Conservation (phyloP, 441 rosid genomes). For the Adansonia gregorii region DNA sequence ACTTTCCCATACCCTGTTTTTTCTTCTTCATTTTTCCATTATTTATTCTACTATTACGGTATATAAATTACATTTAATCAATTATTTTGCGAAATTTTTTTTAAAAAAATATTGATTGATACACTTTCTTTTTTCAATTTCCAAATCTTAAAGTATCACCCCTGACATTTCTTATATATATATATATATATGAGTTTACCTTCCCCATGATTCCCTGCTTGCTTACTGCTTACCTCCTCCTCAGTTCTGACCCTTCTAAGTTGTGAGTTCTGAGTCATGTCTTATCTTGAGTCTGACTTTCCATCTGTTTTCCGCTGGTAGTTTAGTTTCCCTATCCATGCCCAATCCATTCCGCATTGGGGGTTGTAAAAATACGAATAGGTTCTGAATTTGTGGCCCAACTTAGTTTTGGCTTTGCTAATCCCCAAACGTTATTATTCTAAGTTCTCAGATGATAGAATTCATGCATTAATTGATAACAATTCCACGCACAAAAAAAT, state of each 20-base stretch:
- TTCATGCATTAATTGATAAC: neutral
- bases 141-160: no score
- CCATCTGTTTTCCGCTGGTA: neutral
- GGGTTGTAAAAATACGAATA: no score
- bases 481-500: neutral
- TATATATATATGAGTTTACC: neutral
- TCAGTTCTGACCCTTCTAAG: no score
- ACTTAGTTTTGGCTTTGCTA: neutral
- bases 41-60: no score
- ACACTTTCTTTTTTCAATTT: no score
- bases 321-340: neutral
- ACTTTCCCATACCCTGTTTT: constrained; percentile 18
- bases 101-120: no score
- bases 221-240: neutral
- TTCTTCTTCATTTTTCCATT: no score
- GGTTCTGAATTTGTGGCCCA: neutral
- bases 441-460: no score
- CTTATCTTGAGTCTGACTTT: neutral
- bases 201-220: neutral
- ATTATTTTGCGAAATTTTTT: no score
- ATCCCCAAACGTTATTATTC: neutral
- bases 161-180: no score
- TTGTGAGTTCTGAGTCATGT: neutral
- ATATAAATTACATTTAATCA: no score
- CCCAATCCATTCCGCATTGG: no score